These are phyloP conservation scores for Leccinum barrowsii DNA, from an alignment of 768 basidiomycete species.

Conservation along the genomic window DNA sequence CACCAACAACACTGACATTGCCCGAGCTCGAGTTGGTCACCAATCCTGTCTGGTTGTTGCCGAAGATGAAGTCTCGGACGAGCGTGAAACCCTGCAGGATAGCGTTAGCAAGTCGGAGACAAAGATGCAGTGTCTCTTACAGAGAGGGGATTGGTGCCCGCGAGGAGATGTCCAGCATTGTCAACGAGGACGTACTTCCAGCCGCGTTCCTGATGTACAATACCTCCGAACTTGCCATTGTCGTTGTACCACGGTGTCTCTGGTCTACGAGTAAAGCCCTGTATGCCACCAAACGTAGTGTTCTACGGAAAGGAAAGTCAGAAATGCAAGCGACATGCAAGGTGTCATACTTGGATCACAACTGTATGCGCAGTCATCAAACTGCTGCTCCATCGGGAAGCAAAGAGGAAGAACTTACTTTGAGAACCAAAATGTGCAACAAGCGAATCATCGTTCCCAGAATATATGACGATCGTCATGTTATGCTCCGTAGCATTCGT, in stretches of 20 bases:
- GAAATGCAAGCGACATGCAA: background rate
- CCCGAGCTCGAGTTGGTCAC: conserved; percentile 24
- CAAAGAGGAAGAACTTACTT: conserved; percentile 35
- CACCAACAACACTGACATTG: conserved; percentile 38
- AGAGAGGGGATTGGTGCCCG: conserved; percentile 31
- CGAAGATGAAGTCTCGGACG: conserved; percentile 64
- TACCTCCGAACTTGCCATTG: conserved; percentile 52
- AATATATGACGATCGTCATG: conserved; percentile 52
- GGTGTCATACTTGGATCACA: no score
- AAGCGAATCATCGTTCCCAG: conserved; percentile 44
- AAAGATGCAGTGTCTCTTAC: conserved; percentile 34
- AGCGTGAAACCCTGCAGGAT: conserved; percentile 52
- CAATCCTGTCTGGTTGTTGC: conserved; percentile 55
- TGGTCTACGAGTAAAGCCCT: conserved; percentile 67
- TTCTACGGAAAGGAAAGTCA: conserved; percentile 41
- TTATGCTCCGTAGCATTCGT: conserved; percentile 51
- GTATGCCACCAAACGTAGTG: conserved; percentile 76
- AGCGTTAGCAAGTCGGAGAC: background rate
- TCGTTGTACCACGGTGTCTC: conserved; percentile 66
- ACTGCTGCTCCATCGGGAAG: no score
- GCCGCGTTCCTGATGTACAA: conserved; percentile 70
- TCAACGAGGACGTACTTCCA: conserved; percentile 44
- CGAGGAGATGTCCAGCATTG: conserved; percentile 38
- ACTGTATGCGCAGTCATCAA: no score
- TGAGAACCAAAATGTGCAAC: conserved; percentile 55